Evolutionary conservation across 305 asterid genomes (phyloP).

Genomic region (Fraxinus ornus): DNA sequence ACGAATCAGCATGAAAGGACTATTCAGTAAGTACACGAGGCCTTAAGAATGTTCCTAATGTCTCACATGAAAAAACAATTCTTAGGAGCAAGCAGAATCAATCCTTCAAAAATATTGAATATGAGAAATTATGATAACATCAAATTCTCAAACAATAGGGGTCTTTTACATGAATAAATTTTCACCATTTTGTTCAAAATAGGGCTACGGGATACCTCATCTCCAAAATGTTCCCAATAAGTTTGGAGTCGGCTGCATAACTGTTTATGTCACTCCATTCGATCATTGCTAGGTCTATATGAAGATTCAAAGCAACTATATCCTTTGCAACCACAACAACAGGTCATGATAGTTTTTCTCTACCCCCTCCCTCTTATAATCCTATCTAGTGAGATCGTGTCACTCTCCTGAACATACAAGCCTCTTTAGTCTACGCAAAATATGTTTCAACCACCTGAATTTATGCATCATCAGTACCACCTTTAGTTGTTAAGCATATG

Average conservation of each 20-base stretch:
- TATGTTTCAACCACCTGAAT: not conserved
- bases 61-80: not conserved
- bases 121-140: not conserved
- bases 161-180: not conserved
- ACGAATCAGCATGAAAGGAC: not conserved
- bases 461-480: not conserved
- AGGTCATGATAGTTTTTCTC: not conserved
- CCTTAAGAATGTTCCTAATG: not conserved
- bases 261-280: not conserved
- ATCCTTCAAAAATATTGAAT: conserved; percentile 8
- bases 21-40: not conserved
- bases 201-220: not conserved
- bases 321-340: not conserved
- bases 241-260: not conserved
- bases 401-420: not conserved
- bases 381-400: not conserved
- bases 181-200: not conserved
- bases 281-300: not conserved
- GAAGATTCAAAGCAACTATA: not conserved
- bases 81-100: not conserved
- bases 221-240: not conserved
- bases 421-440: not conserved
- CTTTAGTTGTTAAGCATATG: not conserved
- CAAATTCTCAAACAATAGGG: not conserved
- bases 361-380: not conserved